phyloP scores from a whole-genome alignment of 2,329 filamentous ascomycete species.

The Talaromyces sp. region DNA sequence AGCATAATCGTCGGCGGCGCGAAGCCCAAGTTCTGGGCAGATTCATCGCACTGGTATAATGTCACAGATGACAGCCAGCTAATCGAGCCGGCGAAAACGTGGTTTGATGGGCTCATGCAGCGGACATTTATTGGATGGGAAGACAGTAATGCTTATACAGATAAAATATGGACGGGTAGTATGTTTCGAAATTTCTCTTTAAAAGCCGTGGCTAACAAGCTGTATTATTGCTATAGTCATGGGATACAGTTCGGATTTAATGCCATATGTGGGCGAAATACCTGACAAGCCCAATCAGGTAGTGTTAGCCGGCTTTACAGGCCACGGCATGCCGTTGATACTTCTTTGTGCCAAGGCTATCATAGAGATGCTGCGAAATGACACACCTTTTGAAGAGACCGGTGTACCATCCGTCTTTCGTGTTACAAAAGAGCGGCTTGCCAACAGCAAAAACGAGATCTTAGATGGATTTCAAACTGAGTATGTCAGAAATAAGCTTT shows the following conservation, averaged over 20 bases:
- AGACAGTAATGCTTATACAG: conserved; percentile 23
- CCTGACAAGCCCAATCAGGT: conserved; percentile 45
- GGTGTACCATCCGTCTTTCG: conserved; percentile 21
- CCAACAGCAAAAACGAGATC: too few species aligned
- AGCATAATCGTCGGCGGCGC: conserved; percentile 59
- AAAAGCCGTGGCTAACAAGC: background rate
- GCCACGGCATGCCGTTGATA: conserved; percentile 62
- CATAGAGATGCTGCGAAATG: conserved; percentile 47
- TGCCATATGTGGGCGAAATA: conserved; percentile 50
- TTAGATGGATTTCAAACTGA: too few species aligned
- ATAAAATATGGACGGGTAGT: conserved; percentile 31
- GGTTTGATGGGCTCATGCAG: conserved; percentile 37
- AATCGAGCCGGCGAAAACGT: conserved; percentile 37
- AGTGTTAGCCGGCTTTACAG: conserved; percentile 58
- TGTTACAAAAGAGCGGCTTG: too few species aligned
- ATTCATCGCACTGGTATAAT: conserved; percentile 43
- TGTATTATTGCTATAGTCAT: conserved; percentile 34
- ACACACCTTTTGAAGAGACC: conserved; percentile 19
- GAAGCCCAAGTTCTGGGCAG: conserved; percentile 39
- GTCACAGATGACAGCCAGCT: conserved; percentile 43
- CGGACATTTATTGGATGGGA: conserved; percentile 32
- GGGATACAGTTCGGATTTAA: conserved; percentile 46
- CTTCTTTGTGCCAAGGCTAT: conserved; percentile 56
- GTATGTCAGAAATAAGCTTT: too few species aligned
- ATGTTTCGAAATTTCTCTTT: background rate